Percentiles rank a stretch among this genome's conserved stretches.
Conservation (phyloP, 139 green algal genomes). For the Pycnococcus provasolii region DNA sequence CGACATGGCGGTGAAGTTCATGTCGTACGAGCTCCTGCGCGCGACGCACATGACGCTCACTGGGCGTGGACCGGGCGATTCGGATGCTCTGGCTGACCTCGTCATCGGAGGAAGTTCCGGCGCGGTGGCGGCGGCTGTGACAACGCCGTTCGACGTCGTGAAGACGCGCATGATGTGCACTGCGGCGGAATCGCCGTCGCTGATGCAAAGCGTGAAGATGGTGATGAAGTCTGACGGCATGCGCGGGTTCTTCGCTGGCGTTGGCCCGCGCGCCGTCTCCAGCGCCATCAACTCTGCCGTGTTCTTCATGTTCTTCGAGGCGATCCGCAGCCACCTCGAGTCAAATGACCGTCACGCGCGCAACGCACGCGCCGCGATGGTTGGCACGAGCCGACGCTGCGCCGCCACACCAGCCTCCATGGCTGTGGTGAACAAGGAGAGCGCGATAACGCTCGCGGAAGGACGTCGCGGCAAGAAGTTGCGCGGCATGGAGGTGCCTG, state of each 20-base stretch:
- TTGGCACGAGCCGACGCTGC: too few relatives aligned
- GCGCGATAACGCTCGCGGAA: too few relatives aligned
- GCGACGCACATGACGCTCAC: slow-evolving; percentile 41
- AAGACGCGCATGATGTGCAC: slow-evolving; percentile 83
- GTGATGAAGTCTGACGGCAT: slow-evolving; percentile 8
- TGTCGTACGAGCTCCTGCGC: slow-evolving; percentile 61
- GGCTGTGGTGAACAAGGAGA: too few relatives aligned
- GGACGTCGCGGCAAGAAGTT: too few relatives aligned
- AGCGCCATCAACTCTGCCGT: slow-evolving; percentile 76
- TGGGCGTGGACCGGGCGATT: slow-evolving; percentile 6
- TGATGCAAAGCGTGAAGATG: slow-evolving; percentile 36
- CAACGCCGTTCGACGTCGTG: slow-evolving; percentile 72
- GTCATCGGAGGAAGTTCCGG: slow-evolving; percentile 53
- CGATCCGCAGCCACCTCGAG: slow-evolving; percentile 28
- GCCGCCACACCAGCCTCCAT: too few relatives aligned
- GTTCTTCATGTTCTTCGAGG: slow-evolving; percentile 78
- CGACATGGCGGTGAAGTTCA: slow-evolving; percentile 84
- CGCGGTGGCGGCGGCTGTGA: slow-evolving; percentile 57
- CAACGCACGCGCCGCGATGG: too few relatives aligned
- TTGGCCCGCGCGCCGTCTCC: slow-evolving; percentile 52
- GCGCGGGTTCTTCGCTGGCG: slow-evolving; percentile 31
- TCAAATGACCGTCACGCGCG: too few relatives aligned
- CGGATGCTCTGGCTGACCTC: slow-evolving; percentile 53
- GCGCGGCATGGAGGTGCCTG: too few relatives aligned
- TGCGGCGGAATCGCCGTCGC: slow-evolving; percentile 46